Conservation (phyloP, 1,139 yeast genomes). For the Taphrina betulina region DNA sequence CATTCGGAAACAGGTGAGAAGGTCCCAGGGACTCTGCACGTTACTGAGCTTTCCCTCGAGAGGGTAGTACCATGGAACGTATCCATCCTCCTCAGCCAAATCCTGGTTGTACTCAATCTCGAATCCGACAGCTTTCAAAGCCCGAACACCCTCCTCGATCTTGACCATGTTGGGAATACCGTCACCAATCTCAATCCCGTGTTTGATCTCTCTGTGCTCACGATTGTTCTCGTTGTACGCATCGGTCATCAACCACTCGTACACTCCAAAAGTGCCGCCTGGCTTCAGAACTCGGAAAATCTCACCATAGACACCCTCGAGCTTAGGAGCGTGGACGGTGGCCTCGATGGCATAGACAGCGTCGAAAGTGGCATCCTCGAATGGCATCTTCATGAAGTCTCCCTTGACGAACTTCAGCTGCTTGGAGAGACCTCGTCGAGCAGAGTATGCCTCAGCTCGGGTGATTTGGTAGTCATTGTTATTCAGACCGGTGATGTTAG, state of each 20-base stretch:
- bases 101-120: slow-evolving; percentile 72
- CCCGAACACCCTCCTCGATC: slow-evolving; percentile 80
- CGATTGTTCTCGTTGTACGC: slow-evolving; percentile 80
- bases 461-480: slow-evolving; percentile 95
- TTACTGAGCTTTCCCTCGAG: slow-evolving; percentile 89
- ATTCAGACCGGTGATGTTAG: slow-evolving; percentile 84
- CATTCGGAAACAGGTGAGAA: slow-evolving; percentile 85
- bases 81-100: slow-evolving; percentile 78
- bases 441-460: slow-evolving; percentile 82
- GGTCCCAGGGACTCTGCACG: slow-evolving; percentile 74
- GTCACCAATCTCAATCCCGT: slow-evolving; percentile 97
- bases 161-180: slow-evolving; percentile 97
- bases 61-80: slow-evolving; percentile 97
- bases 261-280: slow-evolving; percentile 95
- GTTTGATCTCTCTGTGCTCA: slow-evolving; percentile 91
- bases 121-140: slow-evolving; percentile 84
- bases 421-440: slow-evolving; percentile 61
- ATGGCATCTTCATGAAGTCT: slow-evolving; percentile 99
- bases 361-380: slow-evolving; percentile 82
- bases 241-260: slow-evolving; percentile 99
- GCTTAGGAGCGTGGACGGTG: slow-evolving; percentile 94
- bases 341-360: slow-evolving; percentile 99
- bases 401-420: slow-evolving; percentile 89
- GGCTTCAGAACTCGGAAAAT: slow-evolving; percentile 95
- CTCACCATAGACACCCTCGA: slow-evolving; percentile 94